A percentile compares a stretch with the other conserved stretches of the same genome.
Conservation (phyloP, 306 rosid genomes). For the Cucurbita moschata region DNA sequence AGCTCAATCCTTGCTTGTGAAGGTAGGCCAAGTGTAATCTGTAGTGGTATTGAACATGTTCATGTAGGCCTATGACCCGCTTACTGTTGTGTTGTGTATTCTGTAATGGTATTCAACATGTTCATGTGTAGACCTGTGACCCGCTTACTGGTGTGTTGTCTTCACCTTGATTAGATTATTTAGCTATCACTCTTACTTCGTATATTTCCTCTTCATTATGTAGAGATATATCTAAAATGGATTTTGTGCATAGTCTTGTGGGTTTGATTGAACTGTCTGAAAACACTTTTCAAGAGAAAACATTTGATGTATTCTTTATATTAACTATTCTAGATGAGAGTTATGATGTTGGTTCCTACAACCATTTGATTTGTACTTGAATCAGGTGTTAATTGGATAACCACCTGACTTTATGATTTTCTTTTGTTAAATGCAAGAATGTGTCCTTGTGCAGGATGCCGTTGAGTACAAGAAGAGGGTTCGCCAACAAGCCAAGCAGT, state of each 20-base stretch:
- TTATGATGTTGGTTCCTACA: no score
- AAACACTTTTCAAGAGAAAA: neutral
- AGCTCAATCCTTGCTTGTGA: neutral
- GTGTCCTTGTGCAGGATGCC: slow-evolving; percentile 42
- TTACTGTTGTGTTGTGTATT: neutral
- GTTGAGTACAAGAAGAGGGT: slow-evolving; percentile 73
- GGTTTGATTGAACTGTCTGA: neutral
- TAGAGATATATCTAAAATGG: neutral
- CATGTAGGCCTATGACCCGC: neutral
- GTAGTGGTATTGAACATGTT: neutral
- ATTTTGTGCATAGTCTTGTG: neutral
- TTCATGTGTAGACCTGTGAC: neutral
- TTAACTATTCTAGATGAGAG: neutral
- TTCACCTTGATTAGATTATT: neutral
- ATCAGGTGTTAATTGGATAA: neutral
- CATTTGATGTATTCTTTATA: neutral
- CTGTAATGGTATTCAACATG: neutral
- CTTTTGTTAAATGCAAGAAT: slow-evolving; percentile 8
- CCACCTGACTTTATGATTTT: neutral
- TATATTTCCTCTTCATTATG: neutral
- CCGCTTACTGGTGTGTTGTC: neutral
- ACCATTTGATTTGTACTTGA: neutral
- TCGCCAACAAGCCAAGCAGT: slow-evolving; percentile 81
- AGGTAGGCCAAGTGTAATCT: neutral
- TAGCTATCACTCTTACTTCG: neutral